Evolutionary conservation across 202 grass and related monocot species (phyloP).

Genomic region (Dendrocalamus latiflorus): DNA sequence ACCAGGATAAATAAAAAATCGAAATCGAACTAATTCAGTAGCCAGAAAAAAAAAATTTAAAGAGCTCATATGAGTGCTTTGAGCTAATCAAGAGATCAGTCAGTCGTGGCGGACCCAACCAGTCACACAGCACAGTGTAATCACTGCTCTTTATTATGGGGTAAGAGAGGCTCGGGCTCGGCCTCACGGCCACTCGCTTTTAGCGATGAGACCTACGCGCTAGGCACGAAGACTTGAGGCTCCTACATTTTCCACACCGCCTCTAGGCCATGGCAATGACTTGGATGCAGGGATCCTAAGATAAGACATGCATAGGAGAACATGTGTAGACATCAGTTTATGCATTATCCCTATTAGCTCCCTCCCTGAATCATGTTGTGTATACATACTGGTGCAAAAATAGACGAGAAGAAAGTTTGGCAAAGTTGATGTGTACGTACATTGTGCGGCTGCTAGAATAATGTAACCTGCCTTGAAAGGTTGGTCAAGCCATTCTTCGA

Average conservation of each 20-base stretch:
- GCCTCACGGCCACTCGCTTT: slow-evolving; percentile 26
- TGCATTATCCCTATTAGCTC: background rate
- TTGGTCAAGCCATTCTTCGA: background rate
- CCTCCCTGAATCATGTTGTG: no score
- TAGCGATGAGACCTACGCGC: no score
- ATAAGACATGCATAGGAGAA: background rate
- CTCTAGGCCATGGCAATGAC: background rate
- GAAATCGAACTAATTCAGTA: background rate
- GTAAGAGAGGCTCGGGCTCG: slow-evolving; percentile 76
- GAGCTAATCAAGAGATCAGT: slow-evolving; percentile 26
- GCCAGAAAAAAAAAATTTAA: background rate
- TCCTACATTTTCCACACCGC: background rate
- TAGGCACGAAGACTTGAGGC: no score
- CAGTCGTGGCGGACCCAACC: background rate
- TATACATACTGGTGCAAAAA: background rate
- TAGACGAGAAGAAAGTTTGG: background rate
- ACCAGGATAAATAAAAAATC: no score
- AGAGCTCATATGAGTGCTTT: slow-evolving; percentile 9
- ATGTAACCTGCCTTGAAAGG: background rate
- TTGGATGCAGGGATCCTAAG: background rate
- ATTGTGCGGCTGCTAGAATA: background rate
- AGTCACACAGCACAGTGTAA: background rate
- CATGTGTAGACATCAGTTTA: background rate
- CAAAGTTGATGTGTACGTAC: background rate
- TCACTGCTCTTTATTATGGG: background rate